phyloP scores from a whole-genome alignment of 1,139 yeast genomes.

The Taphrina populina region DNA sequence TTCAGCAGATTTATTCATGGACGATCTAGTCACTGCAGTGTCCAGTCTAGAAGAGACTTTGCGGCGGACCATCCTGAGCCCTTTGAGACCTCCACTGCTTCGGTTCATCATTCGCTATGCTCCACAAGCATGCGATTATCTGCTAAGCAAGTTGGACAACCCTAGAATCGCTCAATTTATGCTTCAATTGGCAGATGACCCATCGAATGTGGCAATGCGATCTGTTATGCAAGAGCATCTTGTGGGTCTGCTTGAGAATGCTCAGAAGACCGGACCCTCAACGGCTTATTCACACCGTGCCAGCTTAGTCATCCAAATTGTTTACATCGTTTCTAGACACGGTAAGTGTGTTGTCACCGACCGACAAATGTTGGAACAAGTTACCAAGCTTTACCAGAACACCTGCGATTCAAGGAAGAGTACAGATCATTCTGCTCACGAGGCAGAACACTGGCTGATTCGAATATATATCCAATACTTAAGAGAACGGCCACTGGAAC shows the following conservation, averaged over 20 bases:
- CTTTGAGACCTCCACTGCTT: constrained; percentile 88
- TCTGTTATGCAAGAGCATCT: constrained; percentile 6
- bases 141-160: constrained; percentile 63
- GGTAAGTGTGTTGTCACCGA: not conserved
- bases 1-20: constrained; percentile 87
- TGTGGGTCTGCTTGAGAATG: constrained; percentile 41
- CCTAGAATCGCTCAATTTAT: constrained; percentile 67
- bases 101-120: constrained; percentile 83
- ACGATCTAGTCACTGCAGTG: constrained; percentile 74
- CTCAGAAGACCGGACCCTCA: constrained; percentile 51
- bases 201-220: constrained; percentile 33
- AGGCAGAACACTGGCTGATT: constrained; percentile 3
- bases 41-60: constrained; percentile 76
- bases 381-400: constrained; percentile 4
- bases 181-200: constrained; percentile 39
- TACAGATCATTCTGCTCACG: constrained; percentile 4
- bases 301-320: constrained; percentile 3
- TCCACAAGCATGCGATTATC: constrained; percentile 69
- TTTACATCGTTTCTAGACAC: not conserved
- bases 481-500: not conserved
- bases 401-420: not conserved
- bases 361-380: not conserved
- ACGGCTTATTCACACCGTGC: not conserved
- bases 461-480: not conserved
- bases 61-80: constrained; percentile 82